Base-by-base conservation (phyloP, 176 grass and related monocot species). In the Neostapfia colusana region DNA sequence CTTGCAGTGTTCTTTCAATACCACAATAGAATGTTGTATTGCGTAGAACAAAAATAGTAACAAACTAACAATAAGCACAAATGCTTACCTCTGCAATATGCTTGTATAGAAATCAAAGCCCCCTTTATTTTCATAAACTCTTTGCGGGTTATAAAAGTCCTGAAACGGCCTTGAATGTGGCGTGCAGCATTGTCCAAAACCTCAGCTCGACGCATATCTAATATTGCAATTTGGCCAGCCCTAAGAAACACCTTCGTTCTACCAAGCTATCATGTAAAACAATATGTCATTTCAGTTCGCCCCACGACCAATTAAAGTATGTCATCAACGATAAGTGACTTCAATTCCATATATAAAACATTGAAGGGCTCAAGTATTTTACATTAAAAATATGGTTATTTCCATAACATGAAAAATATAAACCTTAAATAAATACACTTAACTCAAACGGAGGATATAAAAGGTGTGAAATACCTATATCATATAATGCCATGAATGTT, bases 161-260 rank as follows among this genome's bases (percentile, higher is more conserved):
- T 92, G 73, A 99, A 98, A 80, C 60, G 48, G 59, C 74, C 53
- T 86, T 99, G 95, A 82, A 99, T 92, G 74, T 70, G 50, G 10
- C 85, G 93, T 38, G 95, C 91, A 87, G 95, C 87, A 60, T 92
- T 91, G 65, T 99, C 95, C 87, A 99, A 91, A 86, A 95, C 83
- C 74, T 99, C 95, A 77, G 77, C 90, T 67, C 95, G 89, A n/a
- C 59, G 75, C 73, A 82, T 80, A 79, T 99, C 95, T 77, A 99
- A 82, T 54, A 95, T 70, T 14, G 95, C 95, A 11, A 99, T 94
- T 82, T 99, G 95, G 74, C 95, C 95, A 14, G 89, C 91, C 75
- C 95, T 90, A 72, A 99, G 91, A 66, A 99, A 99, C 59, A 95
- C 85, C 79, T 99, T 99, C 20, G 68, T 80, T 56, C 73, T 92